phyloP scores from a whole-genome alignment of 768 basidiomycete species.

The Hysterangium stoloniferum region DNA sequence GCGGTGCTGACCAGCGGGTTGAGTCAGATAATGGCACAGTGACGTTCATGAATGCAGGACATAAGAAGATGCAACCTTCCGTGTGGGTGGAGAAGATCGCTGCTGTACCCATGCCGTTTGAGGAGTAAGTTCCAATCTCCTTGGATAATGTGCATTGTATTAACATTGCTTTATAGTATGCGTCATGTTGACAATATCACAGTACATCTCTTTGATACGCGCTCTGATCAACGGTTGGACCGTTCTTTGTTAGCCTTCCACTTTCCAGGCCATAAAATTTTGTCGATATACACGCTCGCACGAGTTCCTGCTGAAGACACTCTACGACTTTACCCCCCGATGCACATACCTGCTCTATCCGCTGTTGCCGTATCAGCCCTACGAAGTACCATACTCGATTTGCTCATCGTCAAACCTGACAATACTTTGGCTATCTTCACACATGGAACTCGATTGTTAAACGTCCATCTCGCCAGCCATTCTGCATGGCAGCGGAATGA shows the following conservation, averaged over 20 bases:
- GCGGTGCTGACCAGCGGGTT: constrained; percentile 10
- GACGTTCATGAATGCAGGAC: constrained; percentile 30
- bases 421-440: constrained; percentile 51
- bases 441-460: constrained; percentile 37
- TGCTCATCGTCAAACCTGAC: constrained; percentile 55
- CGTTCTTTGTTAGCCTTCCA: constrained; percentile 51
- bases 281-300: constrained; percentile 44
- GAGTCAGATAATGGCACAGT: constrained; percentile 12
- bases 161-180: constrained; percentile 25
- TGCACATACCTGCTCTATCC: constrained; percentile 39
- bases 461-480: constrained; percentile 24
- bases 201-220: constrained; percentile 55
- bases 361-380: constrained; percentile 55
- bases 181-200: constrained; percentile 41
- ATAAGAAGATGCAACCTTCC: constrained; percentile 60
- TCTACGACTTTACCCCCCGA: constrained; percentile 33
- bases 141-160: no score
- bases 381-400: constrained; percentile 56
- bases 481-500: constrained; percentile 12
- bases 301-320: constrained; percentile 32
- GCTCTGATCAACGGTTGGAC: constrained; percentile 47
- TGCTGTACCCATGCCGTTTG: constrained; percentile 34
- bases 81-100: constrained; percentile 66
- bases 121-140: constrained; percentile 35
- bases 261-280: constrained; percentile 36